Evolutionary conservation across 2,329 filamentous ascomycete species (phyloP).

Genomic region (Cercospora sp.): DNA sequence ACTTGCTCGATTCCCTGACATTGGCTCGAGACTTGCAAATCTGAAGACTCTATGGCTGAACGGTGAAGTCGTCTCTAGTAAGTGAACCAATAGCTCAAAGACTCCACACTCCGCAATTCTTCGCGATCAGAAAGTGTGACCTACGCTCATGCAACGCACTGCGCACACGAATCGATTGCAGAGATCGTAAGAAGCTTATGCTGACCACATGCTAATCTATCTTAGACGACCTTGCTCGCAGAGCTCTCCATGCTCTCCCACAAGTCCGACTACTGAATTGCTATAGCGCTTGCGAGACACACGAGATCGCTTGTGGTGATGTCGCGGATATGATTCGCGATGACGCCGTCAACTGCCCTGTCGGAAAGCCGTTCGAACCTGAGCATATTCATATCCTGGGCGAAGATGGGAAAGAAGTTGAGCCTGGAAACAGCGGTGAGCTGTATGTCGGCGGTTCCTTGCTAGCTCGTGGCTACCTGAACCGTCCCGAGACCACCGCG

Average conservation of each 20-base stretch:
- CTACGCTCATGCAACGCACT: background rate
- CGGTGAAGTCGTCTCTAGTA: conserved; percentile 68
- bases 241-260: conserved; percentile 67
- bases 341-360: conserved; percentile 69
- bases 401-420: conserved; percentile 65
- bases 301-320: conserved; percentile 76
- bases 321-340: conserved; percentile 63
- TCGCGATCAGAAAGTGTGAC: too few relatives aligned
- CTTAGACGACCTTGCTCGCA: conserved; percentile 68
- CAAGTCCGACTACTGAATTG: conserved; percentile 71
- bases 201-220: background rate
- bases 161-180: background rate
- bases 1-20: conserved; percentile 66
- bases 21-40: conserved; percentile 63
- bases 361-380: conserved; percentile 68
- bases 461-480: conserved; percentile 74
- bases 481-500: conserved; percentile 74
- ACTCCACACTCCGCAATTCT: background rate
- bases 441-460: conserved; percentile 73
- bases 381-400: conserved; percentile 72
- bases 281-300: conserved; percentile 80
- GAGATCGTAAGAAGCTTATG: background rate
- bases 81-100: background rate
- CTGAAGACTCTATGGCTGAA: conserved; percentile 76
- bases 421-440: conserved; percentile 65